Evolutionary conservation across 2,329 filamentous ascomycete species (phyloP), one percentile per base, ranked within the genome.

Genomic region (Fusarium vanettenii): DNA sequence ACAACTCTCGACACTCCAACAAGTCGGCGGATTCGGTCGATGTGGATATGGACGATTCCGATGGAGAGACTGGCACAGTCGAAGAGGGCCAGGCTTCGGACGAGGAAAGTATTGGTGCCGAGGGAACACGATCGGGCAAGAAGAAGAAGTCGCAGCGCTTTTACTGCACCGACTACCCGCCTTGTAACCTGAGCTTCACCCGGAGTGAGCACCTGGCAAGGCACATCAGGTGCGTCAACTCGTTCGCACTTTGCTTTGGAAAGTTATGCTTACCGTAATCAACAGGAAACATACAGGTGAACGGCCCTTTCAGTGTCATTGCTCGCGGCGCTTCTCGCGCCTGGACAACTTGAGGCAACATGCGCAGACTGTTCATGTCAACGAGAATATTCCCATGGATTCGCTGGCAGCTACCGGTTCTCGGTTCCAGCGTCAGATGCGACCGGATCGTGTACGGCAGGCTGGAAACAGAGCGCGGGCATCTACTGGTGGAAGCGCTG

Each of bases 111-210:
- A 87, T 92, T 25, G 89, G 89, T 66, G 90, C 88, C 13, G 91
- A 93, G 80, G 86, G 91, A 48, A 86, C 87, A n/a, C 90, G 92
- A 72, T 93, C 94, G 10, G 92, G 89, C 62, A 97, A 97, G 85
- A 98, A 98, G 89, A 98, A 98, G 86, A 98, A 98, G 84, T 95
- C 95, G 1, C 95, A 98, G 82, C 91, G 95, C 55, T 99, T 99
- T 84, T 98, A 96, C 84, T 99, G 97, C 85, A 97, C 93, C 5
- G 95, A 98, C 35, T 98, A 95, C 78, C 96, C 96, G 29, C 95
- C 95, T 5, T 99, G 97, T 84, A 95, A 93, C 79, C 84, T 99
- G 67, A 98, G 95, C 83, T 99, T 99, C 81, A 98, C 97, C 0
- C 89, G 97, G 72, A 98, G 96, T 80, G 97, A 99, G 82, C 97